Conservation (phyloP, 2,329 filamentous ascomycete genomes). For the Pochonia chlamydosporia region DNA sequence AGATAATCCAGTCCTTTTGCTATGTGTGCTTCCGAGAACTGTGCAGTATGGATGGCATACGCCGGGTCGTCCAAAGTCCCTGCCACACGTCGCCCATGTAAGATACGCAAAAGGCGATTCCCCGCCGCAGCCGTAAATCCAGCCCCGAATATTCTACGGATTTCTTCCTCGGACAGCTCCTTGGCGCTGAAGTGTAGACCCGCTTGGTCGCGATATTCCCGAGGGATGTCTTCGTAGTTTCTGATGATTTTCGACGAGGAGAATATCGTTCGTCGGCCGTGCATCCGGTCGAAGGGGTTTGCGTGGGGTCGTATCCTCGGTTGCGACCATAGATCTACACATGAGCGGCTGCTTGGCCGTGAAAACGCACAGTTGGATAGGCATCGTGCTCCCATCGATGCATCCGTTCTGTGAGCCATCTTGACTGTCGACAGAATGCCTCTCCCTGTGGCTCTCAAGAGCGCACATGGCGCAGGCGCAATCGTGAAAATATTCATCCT, state of each 20-base stretch:
- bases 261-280: slow-evolving; percentile 27
- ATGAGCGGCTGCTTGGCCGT: background rate
- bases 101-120: slow-evolving; percentile 49
- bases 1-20: slow-evolving; percentile 48
- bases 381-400: slow-evolving; percentile 9
- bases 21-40: slow-evolving; percentile 36
- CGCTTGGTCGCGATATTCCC: slow-evolving; percentile 46
- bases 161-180: slow-evolving; percentile 44
- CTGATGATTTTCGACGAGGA: slow-evolving; percentile 33
- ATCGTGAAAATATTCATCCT: slow-evolving; percentile 13
- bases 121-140: slow-evolving; percentile 37
- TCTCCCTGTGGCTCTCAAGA: slow-evolving; percentile 22
- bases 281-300: slow-evolving; percentile 5
- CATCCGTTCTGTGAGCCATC: background rate
- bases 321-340: slow-evolving; percentile 3
- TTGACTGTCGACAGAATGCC: slow-evolving; percentile 8
- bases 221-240: slow-evolving; percentile 54
- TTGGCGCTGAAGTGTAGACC: slow-evolving; percentile 48
- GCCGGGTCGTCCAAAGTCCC: slow-evolving; percentile 57
- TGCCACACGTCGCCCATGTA: slow-evolving; percentile 59
- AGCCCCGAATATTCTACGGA: slow-evolving; percentile 43
- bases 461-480: slow-evolving; percentile 21
- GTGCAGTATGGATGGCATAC: slow-evolving; percentile 40
- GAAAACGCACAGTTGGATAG: slow-evolving; percentile 8
- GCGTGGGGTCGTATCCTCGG: background rate